These are phyloP conservation scores for Graphiopsis chlorocephala DNA, from an alignment of 2,329 filamentous ascomycete genomes.

Conservation along the genomic window DNA sequence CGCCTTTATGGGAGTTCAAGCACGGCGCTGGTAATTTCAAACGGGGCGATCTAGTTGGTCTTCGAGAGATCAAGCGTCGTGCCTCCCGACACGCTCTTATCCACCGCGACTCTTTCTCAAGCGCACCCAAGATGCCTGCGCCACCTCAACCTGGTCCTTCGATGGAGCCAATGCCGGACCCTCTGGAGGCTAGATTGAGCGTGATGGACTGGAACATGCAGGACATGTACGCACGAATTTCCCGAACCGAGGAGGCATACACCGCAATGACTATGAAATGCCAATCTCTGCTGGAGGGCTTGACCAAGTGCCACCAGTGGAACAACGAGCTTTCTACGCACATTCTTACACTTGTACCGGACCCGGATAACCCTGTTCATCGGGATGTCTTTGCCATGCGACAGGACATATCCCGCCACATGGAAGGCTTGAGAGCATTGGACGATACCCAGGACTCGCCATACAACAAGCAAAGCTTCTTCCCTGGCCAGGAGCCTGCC, in stretches of 20 bases:
- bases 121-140: slow-evolving; percentile 62
- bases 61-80: slow-evolving; percentile 92
- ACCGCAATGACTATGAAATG: slow-evolving; percentile 77
- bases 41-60: slow-evolving; percentile 82
- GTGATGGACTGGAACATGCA: slow-evolving; percentile 78
- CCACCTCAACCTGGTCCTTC: slow-evolving; percentile 75
- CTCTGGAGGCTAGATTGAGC: slow-evolving; percentile 69
- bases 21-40: slow-evolving; percentile 98
- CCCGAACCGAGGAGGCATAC: slow-evolving; percentile 79
- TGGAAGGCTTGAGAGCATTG: slow-evolving; percentile 55
- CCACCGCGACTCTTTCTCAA: slow-evolving; percentile 81
- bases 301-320: slow-evolving; percentile 73
- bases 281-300: slow-evolving; percentile 75
- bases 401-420: slow-evolving; percentile 60
- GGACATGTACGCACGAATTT: slow-evolving; percentile 72
- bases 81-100: slow-evolving; percentile 91
- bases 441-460: slow-evolving; percentile 63
- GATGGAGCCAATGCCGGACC: slow-evolving; percentile 72
- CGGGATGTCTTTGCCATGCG: slow-evolving; percentile 67
- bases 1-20: slow-evolving; percentile 97
- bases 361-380: slow-evolving; percentile 72
- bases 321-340: slow-evolving; percentile 80
- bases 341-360: slow-evolving; percentile 69
- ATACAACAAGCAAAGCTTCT: slow-evolving; percentile 40
- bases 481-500: slow-evolving; percentile 33